These are phyloP conservation scores for Penicillium antarcticum DNA, from an alignment of 495 filamentous ascomycete genomes.

Conservation along the genomic window DNA sequence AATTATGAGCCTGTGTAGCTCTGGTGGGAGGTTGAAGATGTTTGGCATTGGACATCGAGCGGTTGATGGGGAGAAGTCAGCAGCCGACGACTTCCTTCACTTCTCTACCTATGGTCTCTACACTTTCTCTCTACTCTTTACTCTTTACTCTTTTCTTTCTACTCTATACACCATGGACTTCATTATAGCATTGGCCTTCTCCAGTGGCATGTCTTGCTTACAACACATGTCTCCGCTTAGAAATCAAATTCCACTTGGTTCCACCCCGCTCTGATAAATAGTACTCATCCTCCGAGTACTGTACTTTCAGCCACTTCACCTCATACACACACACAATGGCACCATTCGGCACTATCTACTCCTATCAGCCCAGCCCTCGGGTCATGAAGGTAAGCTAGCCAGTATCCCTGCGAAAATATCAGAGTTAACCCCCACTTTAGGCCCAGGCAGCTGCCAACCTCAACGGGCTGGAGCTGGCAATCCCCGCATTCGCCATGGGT, in stretches of 20 bases:
- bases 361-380: slow-evolving; percentile 44
- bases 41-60: slow-evolving; percentile 6
- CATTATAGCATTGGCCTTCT: no score
- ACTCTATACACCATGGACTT: neutral
- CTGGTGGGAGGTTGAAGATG: slow-evolving; percentile 50
- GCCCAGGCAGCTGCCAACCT: slow-evolving; percentile 49
- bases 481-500: slow-evolving; percentile 40
- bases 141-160: no score
- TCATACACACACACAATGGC: slow-evolving; percentile 39
- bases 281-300: no score
- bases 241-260: slow-evolving; percentile 20
- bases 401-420: neutral
- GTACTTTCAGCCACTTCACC: slow-evolving; percentile 1
- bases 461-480: slow-evolving; percentile 45
- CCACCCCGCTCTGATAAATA: slow-evolving; percentile 7
- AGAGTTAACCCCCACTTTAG: slow-evolving; percentile 23
- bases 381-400: slow-evolving; percentile 41
- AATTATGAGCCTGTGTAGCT: slow-evolving; percentile 55
- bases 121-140: no score
- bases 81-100: no score
- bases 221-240: slow-evolving; percentile 7
- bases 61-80: no score
- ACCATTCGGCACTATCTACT: slow-evolving; percentile 52
- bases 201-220: no score
- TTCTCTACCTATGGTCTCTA: no score